Evolutionary conservation across 2,329 filamentous ascomycete species (phyloP), one percentile per base, ranked within the genome.

Genomic region (Tolypocladium cylindrosporum): DNA sequence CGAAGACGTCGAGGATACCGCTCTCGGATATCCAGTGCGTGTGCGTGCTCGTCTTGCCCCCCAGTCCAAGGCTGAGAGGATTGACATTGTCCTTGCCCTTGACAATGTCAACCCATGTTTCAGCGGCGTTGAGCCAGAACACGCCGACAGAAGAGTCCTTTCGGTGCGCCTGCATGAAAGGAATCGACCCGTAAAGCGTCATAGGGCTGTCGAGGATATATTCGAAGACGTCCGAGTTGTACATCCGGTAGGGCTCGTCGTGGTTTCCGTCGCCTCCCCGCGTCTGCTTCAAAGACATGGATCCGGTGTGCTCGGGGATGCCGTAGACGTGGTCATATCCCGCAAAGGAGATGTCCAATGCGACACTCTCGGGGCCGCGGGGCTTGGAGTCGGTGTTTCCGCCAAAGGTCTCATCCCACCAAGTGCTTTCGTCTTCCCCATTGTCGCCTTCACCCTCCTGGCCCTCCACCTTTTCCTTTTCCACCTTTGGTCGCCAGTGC

Each of bases 21-120:
- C 85, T 83, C 74, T 99, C 94, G 0, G 94, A 97, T 63, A 97
- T 90, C 94, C 94, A 99, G 74, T 99, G 94, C 0, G 92, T 97
- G 59, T 91, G 83, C 0, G 92, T 97, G 67, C 84, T 87, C 3
- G 83, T 90, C 68, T 86, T 88, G 19, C 84, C 77, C 37, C 78
- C 79, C 42, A 85, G 77, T 2, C 90, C 89, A 42, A 96, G 81
- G 57, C 87, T 85, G 55, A 94, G 77, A 10, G 91, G 89, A 68
- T 96, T 96, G 60, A 81, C 82, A 41, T 82, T 79, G 56, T 83
- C 80, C 68, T 88, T 91, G 55, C 81, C 76, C 75, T 97, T 99
- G 69, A 87, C 85, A 63, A 99, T 89, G 71, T 99, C 94, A 56
- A 99, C 82, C 94, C 94, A 99, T 0, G 93, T 97, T 77, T 99